These are phyloP conservation scores for Xylaria sp. DNA, from an alignment of 2,329 filamentous ascomycete species.

Conservation along the genomic window DNA sequence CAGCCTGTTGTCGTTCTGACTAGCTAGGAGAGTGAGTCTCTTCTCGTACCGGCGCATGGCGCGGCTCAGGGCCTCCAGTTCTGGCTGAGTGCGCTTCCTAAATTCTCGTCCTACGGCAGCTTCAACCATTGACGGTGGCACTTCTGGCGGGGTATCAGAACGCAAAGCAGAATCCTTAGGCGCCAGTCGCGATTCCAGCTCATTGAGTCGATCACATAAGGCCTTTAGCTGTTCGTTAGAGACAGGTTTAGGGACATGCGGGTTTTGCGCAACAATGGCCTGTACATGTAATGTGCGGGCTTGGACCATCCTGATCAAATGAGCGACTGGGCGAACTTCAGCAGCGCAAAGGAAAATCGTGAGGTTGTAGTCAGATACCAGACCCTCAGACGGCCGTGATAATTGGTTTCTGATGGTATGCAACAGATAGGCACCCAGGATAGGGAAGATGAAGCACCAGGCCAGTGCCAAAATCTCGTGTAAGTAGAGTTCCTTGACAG, in stretches of 20 bases:
- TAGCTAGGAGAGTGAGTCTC: slow-evolving; percentile 67
- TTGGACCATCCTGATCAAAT: slow-evolving; percentile 75
- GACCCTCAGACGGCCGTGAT: slow-evolving; percentile 73
- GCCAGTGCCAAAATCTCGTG: slow-evolving; percentile 71
- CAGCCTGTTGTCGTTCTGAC: slow-evolving; percentile 72
- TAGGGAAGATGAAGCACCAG: slow-evolving; percentile 73
- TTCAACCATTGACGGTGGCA: slow-evolving; percentile 37
- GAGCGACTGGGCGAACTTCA: slow-evolving; percentile 76
- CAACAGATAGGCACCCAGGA: slow-evolving; percentile 75
- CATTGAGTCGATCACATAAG: slow-evolving; percentile 60
- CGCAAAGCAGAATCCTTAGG: slow-evolving; percentile 27
- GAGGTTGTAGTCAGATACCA: slow-evolving; percentile 90
- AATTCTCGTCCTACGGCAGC: slow-evolving; percentile 51
- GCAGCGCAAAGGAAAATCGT: slow-evolving; percentile 84
- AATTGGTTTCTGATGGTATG: slow-evolving; percentile 77
- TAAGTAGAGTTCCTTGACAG: slow-evolving; percentile 59
- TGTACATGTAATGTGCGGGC: slow-evolving; percentile 77
- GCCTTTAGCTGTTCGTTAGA: slow-evolving; percentile 46
- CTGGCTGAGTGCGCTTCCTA: slow-evolving; percentile 64
- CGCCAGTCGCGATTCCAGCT: slow-evolving; percentile 57
- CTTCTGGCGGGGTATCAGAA: slow-evolving; percentile 22
- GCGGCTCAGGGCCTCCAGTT: slow-evolving; percentile 81
- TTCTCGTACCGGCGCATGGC: slow-evolving; percentile 91
- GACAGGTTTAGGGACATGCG: slow-evolving; percentile 36
- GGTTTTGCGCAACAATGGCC: slow-evolving; percentile 57